A percentile compares a stretch with the other conserved stretches of the same genome.
Conservation (phyloP, 2,329 filamentous ascomycete genomes). For the Fusarium albidum region DNA sequence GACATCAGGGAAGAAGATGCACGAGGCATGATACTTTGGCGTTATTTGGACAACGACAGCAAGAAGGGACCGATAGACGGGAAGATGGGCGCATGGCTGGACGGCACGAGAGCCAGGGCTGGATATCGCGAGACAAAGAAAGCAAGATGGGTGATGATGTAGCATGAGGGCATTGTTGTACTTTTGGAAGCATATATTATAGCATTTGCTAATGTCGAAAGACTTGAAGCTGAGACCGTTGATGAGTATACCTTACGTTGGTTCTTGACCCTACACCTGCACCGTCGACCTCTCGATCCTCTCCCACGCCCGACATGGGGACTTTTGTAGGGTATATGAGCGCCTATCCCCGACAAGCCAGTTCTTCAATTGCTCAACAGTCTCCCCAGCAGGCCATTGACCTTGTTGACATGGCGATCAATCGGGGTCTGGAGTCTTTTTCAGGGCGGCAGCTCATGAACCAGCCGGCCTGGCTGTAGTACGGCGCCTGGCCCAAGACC, state of each 20-base stretch:
- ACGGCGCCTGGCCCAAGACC: too few species aligned
- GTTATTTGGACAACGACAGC: constrained; percentile 35
- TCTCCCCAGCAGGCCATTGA: too few species aligned
- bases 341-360: too few species aligned
- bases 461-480: too few species aligned
- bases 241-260: background rate
- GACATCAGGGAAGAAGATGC: background rate
- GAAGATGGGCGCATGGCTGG: constrained; percentile 27
- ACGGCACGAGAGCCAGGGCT: constrained; percentile 12
- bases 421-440: too few species aligned
- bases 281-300: too few species aligned
- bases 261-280: too few species aligned
- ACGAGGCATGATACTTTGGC: constrained; percentile 30
- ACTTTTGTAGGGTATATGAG: too few species aligned
- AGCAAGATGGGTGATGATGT: constrained; percentile 1
- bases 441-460: too few species aligned
- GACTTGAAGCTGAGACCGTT: constrained; percentile 1
- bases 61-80: constrained; percentile 31
- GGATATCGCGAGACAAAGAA: constrained; percentile 21
- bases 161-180: constrained; percentile 3
- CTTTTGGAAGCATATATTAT: constrained; percentile 17
- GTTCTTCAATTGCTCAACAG: too few species aligned
- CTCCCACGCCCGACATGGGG: too few species aligned
- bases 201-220: constrained; percentile 23
- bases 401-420: too few species aligned